phyloP scores from a whole-genome alignment of 108 stramenopile species.

The Asterionellopsis glacialis region DNA sequence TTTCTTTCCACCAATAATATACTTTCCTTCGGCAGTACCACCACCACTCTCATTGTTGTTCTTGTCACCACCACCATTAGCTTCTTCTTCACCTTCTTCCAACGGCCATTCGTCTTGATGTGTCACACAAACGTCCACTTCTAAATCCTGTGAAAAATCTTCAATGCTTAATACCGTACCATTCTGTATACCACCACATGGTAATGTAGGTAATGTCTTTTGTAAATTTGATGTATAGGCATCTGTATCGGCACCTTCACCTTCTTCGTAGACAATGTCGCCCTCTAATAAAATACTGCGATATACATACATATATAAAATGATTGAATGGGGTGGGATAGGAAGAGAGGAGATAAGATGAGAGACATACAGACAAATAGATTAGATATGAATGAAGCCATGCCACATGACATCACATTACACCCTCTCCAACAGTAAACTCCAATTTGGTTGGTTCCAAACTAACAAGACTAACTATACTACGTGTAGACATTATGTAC shows the following conservation, averaged over 20 bases:
- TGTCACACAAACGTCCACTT: constrained; percentile 62
- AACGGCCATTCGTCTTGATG: constrained; percentile 60
- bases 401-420: no score
- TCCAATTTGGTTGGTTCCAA: no score
- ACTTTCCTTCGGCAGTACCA: neutral
- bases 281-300: constrained; percentile 39
- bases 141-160: constrained; percentile 89
- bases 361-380: no score
- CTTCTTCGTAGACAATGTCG: constrained; percentile 81
- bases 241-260: constrained; percentile 65
- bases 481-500: no score
- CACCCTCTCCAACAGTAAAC: no score
- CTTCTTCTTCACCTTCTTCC: constrained; percentile 24
- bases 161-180: constrained; percentile 78
- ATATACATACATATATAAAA: no score
- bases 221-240: constrained; percentile 46
- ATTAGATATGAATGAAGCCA: no score
- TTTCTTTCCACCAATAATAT: neutral
- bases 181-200: constrained; percentile 86
- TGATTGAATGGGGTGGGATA: no score
- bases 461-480: constrained; percentile 9
- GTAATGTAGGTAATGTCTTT: constrained; percentile 51
- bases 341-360: no score
- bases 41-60: no score
- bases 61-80: neutral